Base-by-base conservation (phyloP, 2,329 filamentous ascomycete genomes). In the Diaporthe aspalathi region DNA sequence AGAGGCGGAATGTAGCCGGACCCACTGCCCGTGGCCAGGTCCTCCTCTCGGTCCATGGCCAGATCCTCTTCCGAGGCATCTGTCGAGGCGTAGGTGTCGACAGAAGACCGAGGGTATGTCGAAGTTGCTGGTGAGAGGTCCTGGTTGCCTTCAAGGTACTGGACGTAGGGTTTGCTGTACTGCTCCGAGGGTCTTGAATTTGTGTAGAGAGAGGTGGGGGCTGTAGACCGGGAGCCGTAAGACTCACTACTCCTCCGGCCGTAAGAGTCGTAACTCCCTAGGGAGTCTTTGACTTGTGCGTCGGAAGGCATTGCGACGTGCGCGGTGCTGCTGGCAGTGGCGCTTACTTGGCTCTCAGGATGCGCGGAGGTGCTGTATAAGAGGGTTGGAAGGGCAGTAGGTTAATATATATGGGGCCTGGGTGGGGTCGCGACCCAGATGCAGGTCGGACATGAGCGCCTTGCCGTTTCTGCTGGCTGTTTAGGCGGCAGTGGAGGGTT, bases 81-180 rank as follows among this genome's bases (percentile, higher is more conserved):
- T 3, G 91, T 93, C 6, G 94, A 97, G 76, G 91, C 90, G 80
- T 95, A 97, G 1, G 94, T 97, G 73, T 94, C 92, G 75, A 90
- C 86, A 0, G 94, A 96, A 32, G 88, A 86, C 56, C 87, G 85
- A 2, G 86, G 81, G 75, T 84, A 86, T 70, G 82, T 76, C 69
- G 79, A 81, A 11, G 84, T 84, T 22, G 78, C 78, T 5, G 83
- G 83, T 5, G 83, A 83, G 35, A 84, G 76, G 70, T 84, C 81
- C 65, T 81, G 78, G 9, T 75, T 72, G 43, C 68, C 66, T 27
- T 71, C 66, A 8, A 73, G 60, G 45, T 73, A 72, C 29, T 73
- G 72, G 16, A 70, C 53, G 22, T 70, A 66, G 24, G 67, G 60
- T 50, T 72, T 71, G 45, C 38, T 65, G 67, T 62, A 52, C 20